Conservation (phyloP, 2,329 filamentous ascomycete genomes). For the Didymellaceae sp. region DNA sequence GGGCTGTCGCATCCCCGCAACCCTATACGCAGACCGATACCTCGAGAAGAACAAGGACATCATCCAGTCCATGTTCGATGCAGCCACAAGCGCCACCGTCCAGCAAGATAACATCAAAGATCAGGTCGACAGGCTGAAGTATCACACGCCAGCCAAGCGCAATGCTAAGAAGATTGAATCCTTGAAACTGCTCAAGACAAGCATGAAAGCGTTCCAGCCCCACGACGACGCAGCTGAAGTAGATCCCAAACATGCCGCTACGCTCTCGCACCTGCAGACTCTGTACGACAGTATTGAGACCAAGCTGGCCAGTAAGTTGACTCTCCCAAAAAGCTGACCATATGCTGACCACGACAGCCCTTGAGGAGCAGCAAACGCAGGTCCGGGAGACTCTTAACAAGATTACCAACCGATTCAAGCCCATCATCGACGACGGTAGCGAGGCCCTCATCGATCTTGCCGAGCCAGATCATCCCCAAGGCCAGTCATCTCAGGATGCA, state of each 20-base stretch:
- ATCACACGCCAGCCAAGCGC: constrained; percentile 36
- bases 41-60: constrained; percentile 58
- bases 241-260: constrained; percentile 26
- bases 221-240: constrained; percentile 16
- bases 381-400: constrained; percentile 51
- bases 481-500: constrained; percentile 29
- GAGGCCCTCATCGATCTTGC: constrained; percentile 37
- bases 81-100: constrained; percentile 44
- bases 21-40: constrained; percentile 67
- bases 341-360: constrained; percentile 40
- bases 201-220: constrained; percentile 44
- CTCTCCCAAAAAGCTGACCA: not conserved
- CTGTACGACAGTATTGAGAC: constrained; percentile 41
- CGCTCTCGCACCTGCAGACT: constrained; percentile 36
- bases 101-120: constrained; percentile 41
- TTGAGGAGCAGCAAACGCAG: constrained; percentile 53
- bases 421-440: constrained; percentile 47
- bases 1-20: constrained; percentile 59
- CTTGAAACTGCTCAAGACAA: constrained; percentile 48
- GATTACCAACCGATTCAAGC: constrained; percentile 56
- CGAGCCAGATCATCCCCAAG: constrained; percentile 21
- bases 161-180: constrained; percentile 44
- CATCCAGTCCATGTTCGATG: constrained; percentile 56
- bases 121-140: constrained; percentile 47
- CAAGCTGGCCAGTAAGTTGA: constrained; percentile 39